A percentile compares a stretch with the other conserved stretches of the same genome.
Evolutionary conservation across 2,329 filamentous ascomycete genomes (phyloP).

Genomic region (Fusarium clavum): DNA sequence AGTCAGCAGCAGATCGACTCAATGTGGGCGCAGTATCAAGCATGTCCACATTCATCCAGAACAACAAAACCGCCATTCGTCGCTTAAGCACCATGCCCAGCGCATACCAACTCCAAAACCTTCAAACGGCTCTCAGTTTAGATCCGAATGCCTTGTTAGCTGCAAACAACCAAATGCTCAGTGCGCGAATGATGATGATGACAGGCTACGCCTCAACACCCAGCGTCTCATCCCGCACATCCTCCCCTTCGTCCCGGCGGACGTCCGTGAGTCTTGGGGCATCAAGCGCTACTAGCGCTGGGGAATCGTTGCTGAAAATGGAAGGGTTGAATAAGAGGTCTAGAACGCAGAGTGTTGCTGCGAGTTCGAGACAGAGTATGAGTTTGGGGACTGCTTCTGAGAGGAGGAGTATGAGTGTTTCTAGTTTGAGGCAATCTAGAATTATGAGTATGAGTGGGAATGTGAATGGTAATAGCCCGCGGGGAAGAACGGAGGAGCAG

Average conservation of each 20-base stretch:
- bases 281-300: neutral
- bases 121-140: neutral
- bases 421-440: constrained; percentile 4
- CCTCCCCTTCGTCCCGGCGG: neutral
- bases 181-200: neutral
- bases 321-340: constrained; percentile 19
- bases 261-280: neutral
- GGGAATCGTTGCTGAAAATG: constrained; percentile 5
- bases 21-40: constrained; percentile 19
- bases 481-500: neutral
- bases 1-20: constrained; percentile 9
- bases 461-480: neutral
- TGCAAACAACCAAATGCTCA: constrained; percentile 6
- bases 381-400: neutral
- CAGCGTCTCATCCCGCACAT: neutral
- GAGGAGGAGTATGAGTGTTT: constrained; percentile 24
- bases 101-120: constrained; percentile 9
- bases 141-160: neutral
- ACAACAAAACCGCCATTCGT: constrained; percentile 33
- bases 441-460: neutral
- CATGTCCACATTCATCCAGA: constrained; percentile 37
- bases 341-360: neutral
- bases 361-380: constrained; percentile 9
- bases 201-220: neutral
- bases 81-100: constrained; percentile 29